Base-by-base conservation (phyloP, 225 moss, liverwort and hornwort genomes). In the Physcomitrium patens region DNA sequence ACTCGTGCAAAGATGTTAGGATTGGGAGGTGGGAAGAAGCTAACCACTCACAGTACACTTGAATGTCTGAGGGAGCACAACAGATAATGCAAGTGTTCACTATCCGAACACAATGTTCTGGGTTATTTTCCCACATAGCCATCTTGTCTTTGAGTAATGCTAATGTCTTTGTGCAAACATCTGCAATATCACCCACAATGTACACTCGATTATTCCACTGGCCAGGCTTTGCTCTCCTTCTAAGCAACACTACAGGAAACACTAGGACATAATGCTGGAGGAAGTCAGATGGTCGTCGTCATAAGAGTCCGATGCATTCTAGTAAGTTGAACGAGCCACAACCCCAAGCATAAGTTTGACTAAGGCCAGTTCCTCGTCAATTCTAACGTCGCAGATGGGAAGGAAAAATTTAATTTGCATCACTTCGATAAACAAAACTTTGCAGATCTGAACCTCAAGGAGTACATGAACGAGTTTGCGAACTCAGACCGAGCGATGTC, bases 401-500 rank as follows among this genome's bases (percentile, higher is more conserved):
- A 1, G n/a, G 31, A 18, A 79, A 55, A 76, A 45, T 12, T 42
- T 52, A 16, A 22, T 24, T 37, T 16, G 3, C 44, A 23, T 52
- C 60, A 5, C 9, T 60, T 78, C 69, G 73, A 73, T 78, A 81
- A 83, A 78, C 84, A 84, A 72, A 84, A 87, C 64, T 79, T 79
- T 2, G 87, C 87, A 71, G 84, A 87, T 74, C 77, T 84, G 75
- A 87, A 87, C 65, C 79, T 77, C 50, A 87, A 60, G 68, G 68
- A 24, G 31, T 87, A 87, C 81, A 87, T 87, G 71, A 87, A 87
- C 63, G 87, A 87, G 77, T 87, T 87, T 31, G 87, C 74, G n/a
- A 84, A 87, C 23, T 82, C 82, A 71, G 84, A 87, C 64, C 84
- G 84, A 67, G 84, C 79, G 45, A 87, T 82, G 18, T 84, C 84